Conservation (phyloP, 805 yeast species). For the Suhomyces sp. region DNA sequence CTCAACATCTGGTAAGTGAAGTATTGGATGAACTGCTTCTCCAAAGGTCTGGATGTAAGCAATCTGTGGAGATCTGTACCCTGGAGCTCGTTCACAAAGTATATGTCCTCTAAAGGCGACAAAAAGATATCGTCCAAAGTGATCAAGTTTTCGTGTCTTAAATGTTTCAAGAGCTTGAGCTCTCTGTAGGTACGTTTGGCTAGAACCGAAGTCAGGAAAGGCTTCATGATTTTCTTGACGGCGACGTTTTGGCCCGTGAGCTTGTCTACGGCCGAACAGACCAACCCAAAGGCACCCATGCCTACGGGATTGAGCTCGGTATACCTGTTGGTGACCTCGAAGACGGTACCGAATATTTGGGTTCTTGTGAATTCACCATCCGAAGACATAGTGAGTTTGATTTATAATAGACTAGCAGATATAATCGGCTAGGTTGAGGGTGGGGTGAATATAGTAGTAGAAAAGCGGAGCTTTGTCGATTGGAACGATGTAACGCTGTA, state of each 20-base stretch:
- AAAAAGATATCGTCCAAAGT: constrained; percentile 90
- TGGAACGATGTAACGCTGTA: neutral
- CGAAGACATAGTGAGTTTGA: constrained; percentile 28
- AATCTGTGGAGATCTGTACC: constrained; percentile 95
- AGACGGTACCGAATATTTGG: constrained; percentile 92
- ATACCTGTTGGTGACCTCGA: constrained; percentile 87
- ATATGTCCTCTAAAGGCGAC: constrained; percentile 91
- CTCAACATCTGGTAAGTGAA: constrained; percentile 91
- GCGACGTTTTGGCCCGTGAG: constrained; percentile 92
- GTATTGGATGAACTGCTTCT: constrained; percentile 94
- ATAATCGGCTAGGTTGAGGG: neutral
- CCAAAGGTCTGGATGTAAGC: constrained; percentile 88
- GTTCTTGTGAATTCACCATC: constrained; percentile 62
- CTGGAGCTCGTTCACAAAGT: constrained; percentile 93
- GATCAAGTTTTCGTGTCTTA: constrained; percentile 92
- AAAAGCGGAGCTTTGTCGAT: neutral
- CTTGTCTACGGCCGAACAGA: constrained; percentile 92
- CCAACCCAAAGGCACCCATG: constrained; percentile 99
- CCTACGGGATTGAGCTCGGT: constrained; percentile 95
- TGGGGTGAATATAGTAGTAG: neutral
- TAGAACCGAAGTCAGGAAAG: constrained; percentile 88
- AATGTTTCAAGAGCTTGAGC: constrained; percentile 84
- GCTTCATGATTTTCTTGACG: constrained; percentile 96
- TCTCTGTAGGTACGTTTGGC: constrained; percentile 97
- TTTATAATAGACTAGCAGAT: neutral